Conservation (phyloP, 768 basidiomycete genomes). For the Phanerochaete carnosa region DNA sequence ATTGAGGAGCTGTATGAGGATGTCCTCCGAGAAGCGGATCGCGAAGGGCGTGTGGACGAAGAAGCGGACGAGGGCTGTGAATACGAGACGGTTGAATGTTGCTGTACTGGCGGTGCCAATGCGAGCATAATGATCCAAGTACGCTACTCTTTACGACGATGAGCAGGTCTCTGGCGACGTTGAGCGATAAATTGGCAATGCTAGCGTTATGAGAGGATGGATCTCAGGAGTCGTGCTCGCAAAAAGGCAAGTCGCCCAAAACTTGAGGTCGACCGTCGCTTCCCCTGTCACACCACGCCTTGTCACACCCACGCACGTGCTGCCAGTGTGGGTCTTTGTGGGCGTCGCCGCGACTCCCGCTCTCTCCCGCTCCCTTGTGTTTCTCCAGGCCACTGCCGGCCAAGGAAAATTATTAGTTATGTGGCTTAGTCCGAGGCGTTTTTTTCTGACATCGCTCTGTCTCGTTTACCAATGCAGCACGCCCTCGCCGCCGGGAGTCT, state of each 20-base stretch:
- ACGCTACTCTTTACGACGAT: neutral
- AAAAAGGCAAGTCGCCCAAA: conserved; percentile 7
- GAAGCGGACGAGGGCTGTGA: conserved; percentile 9
- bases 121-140: conserved; percentile 12
- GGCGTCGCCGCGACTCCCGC: neutral
- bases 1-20: conserved; percentile 13
- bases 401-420: too few species aligned
- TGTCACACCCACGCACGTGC: conserved; percentile 4
- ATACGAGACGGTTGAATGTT: conserved; percentile 7
- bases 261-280: neutral
- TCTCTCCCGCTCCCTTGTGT: neutral
- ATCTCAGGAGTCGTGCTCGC: neutral
- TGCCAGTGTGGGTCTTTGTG: conserved; percentile 7
- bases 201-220: neutral
- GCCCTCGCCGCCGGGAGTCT: too few species aligned
- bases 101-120: conserved; percentile 17
- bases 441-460: too few species aligned
- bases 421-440: too few species aligned
- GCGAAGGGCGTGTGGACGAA: conserved; percentile 5
- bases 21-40: conserved; percentile 3
- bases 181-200: neutral
- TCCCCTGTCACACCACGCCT: conserved; percentile 6
- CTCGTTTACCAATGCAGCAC: too few species aligned
- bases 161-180: neutral
- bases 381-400: neutral